These are phyloP conservation scores for Ophiocordyceps unilateralis DNA, from an alignment of 2,329 filamentous ascomycete genomes.

Conservation along the genomic window DNA sequence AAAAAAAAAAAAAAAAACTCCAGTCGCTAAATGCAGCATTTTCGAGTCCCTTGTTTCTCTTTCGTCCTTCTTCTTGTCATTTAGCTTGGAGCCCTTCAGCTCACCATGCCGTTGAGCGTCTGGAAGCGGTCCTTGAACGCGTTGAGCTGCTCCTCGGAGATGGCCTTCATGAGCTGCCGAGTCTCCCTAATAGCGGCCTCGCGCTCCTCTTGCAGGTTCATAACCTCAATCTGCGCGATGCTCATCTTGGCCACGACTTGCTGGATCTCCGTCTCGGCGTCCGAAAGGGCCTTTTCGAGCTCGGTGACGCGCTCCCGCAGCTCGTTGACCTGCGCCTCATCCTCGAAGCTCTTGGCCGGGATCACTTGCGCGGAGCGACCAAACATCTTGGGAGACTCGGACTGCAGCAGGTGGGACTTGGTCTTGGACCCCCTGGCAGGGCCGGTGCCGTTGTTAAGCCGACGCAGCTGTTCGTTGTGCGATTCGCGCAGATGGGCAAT, in stretches of 20 bases:
- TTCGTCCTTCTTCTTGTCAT: no score
- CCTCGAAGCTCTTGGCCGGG: slow-evolving; percentile 48
- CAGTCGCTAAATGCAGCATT: slow-evolving; percentile 20
- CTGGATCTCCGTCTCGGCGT: slow-evolving; percentile 58
- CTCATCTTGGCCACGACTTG: slow-evolving; percentile 70
- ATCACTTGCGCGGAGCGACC: slow-evolving; percentile 24
- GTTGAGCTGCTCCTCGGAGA: slow-evolving; percentile 46
- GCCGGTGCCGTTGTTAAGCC: slow-evolving; percentile 38
- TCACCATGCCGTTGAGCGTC: slow-evolving; percentile 9
- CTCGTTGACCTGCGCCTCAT: slow-evolving; percentile 56
- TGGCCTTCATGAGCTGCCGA: slow-evolving; percentile 46
- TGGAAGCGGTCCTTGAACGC: slow-evolving; percentile 19
- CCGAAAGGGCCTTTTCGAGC: slow-evolving; percentile 54
- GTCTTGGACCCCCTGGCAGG: slow-evolving; percentile 13
- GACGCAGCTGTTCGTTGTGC: slow-evolving; percentile 59
- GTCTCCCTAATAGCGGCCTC: slow-evolving; percentile 62
- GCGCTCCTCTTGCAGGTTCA: slow-evolving; percentile 57
- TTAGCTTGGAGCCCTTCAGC: background rate
- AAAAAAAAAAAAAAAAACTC: slow-evolving; percentile 14
- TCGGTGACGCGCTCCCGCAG: slow-evolving; percentile 68
- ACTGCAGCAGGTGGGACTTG: slow-evolving; percentile 18
- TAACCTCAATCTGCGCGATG: slow-evolving; percentile 65
- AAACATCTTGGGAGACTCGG: slow-evolving; percentile 15
- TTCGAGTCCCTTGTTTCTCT: background rate
- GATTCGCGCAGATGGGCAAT: slow-evolving; percentile 58